phyloP scores from a whole-genome alignment of 1,284 basidiomycete genomes.

The Anthracocystis walkeri region DNA sequence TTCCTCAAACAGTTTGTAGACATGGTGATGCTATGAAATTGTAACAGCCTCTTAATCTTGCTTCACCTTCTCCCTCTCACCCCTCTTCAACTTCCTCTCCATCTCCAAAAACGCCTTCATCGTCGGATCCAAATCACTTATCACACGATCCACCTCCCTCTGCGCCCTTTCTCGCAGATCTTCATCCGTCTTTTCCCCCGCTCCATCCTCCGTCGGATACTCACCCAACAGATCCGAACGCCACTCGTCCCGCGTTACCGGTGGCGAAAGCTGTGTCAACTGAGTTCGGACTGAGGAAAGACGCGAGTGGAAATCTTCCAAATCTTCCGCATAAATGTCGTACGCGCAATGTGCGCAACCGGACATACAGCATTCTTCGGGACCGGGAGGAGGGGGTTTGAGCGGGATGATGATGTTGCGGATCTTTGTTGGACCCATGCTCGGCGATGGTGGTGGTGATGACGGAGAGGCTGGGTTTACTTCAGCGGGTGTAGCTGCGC shows the following conservation, averaged over 20 bases:
- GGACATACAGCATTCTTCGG: slow-evolving; percentile 84
- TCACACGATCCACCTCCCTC: slow-evolving; percentile 49
- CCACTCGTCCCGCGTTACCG: slow-evolving; percentile 75
- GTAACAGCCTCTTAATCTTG: too few species aligned
- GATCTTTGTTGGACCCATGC: slow-evolving; percentile 28
- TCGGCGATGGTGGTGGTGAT: slow-evolving; percentile 4
- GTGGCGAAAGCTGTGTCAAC: slow-evolving; percentile 73
- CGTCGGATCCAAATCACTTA: slow-evolving; percentile 58
- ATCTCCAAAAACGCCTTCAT: slow-evolving; percentile 66
- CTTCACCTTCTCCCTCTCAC: slow-evolving; percentile 34
- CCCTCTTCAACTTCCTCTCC: slow-evolving; percentile 62
- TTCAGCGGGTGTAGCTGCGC: slow-evolving; percentile 19
- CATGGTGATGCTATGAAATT: too few species aligned
- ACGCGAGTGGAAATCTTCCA: slow-evolving; percentile 77
- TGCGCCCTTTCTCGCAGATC: slow-evolving; percentile 43
- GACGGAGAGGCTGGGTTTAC: slow-evolving; percentile 3
- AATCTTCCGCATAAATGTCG: slow-evolving; percentile 83
- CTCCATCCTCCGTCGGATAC: slow-evolving; percentile 65
- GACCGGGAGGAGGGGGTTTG: slow-evolving; percentile 64
- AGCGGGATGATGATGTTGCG: slow-evolving; percentile 55
- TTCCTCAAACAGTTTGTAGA: too few species aligned
- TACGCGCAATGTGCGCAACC: slow-evolving; percentile 89
- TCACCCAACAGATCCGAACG: slow-evolving; percentile 71
- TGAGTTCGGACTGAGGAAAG: slow-evolving; percentile 74
- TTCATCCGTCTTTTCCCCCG: slow-evolving; percentile 10